Conservation (phyloP, 2,329 filamentous ascomycete species). For the Biscogniauxia marginata region DNA sequence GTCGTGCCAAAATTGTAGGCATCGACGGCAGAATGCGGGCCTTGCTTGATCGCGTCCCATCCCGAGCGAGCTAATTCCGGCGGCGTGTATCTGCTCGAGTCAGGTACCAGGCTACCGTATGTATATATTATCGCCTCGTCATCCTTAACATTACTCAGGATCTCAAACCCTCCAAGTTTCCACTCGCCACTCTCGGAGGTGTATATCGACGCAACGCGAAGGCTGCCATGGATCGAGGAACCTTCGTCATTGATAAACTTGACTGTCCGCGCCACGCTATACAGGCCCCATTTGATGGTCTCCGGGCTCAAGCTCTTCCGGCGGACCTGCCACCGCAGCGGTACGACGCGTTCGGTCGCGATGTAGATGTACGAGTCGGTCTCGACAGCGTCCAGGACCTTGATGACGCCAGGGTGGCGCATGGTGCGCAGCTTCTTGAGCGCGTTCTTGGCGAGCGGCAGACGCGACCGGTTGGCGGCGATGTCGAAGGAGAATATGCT, state of each 20-base stretch:
- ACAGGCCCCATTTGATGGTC: slow-evolving; percentile 94
- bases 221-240: slow-evolving; percentile 82
- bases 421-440: slow-evolving; percentile 90
- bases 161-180: slow-evolving; percentile 92
- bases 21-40: slow-evolving; percentile 78
- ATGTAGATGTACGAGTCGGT: slow-evolving; percentile 96
- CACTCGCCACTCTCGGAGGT: slow-evolving; percentile 96
- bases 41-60: slow-evolving; percentile 88
- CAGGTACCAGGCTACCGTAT: slow-evolving; percentile 83
- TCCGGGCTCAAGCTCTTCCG: slow-evolving; percentile 85
- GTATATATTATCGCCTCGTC: slow-evolving; percentile 93
- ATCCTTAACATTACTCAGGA: slow-evolving; percentile 92
- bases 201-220: slow-evolving; percentile 84
- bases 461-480: slow-evolving; percentile 70
- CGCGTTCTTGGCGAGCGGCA: slow-evolving; percentile 89
- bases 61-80: slow-evolving; percentile 83
- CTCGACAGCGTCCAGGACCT: slow-evolving; percentile 92
- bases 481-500: slow-evolving; percentile 98
- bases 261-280: slow-evolving; percentile 82
- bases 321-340: slow-evolving; percentile 86
- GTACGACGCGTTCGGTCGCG: slow-evolving; percentile 85
- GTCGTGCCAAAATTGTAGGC: slow-evolving; percentile 83
- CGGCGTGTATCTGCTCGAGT: slow-evolving; percentile 78
- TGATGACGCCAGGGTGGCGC: slow-evolving; percentile 91
- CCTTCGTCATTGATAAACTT: slow-evolving; percentile 97